Evolutionary conservation across 2,329 filamentous ascomycete species (phyloP), one percentile per base, ranked within the genome.

Genomic region (Metarhizium humberi): DNA sequence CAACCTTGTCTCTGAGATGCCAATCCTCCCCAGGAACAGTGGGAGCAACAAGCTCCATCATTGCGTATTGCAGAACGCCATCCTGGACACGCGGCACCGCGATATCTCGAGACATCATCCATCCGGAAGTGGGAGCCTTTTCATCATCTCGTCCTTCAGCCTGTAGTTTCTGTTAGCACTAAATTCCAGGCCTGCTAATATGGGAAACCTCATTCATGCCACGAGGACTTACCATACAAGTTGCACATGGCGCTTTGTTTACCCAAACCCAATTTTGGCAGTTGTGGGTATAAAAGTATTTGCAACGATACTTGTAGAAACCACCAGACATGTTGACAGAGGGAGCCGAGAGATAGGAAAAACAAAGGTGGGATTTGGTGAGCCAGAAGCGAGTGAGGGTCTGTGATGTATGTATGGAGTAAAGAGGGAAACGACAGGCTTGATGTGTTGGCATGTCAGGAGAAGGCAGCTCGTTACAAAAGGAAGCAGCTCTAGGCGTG

Each of bases 221-320:
- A 50, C 6, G 32, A 7, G 6, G 42, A 68, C 76, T 68, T 68
- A 80, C 78, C 58, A 77, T 68, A 63, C 78, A 81, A 58, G 67
- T 69, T 53, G 76, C 69, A 64, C 78, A 81, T 11, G 76, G 69
- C 40, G 74, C 69, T 54, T 77, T 74, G 54, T 78, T 76, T 18
- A 80, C 72, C 67, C 76, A 79, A 11, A 80, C 78, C 78, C 78
- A 81, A 60, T 80, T 76, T 5, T 69, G 71, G 60, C 78, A 80
- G 59, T 79, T 74, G 62, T 78, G 71, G 34, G 75, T 73, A 56
- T 73, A 73, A 60, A 77, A 79, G 69, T 79, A 77, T 66, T 78
- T 80, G 73, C 78, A 81, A 46, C 75, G 72, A 65, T 78, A 80
- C 68, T 75, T 79, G 63, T 78, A 79, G 58, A 73, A 78, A 42